Conservation (phyloP, 1,139 yeast species). For the Meyerozyma athensensis region DNA sequence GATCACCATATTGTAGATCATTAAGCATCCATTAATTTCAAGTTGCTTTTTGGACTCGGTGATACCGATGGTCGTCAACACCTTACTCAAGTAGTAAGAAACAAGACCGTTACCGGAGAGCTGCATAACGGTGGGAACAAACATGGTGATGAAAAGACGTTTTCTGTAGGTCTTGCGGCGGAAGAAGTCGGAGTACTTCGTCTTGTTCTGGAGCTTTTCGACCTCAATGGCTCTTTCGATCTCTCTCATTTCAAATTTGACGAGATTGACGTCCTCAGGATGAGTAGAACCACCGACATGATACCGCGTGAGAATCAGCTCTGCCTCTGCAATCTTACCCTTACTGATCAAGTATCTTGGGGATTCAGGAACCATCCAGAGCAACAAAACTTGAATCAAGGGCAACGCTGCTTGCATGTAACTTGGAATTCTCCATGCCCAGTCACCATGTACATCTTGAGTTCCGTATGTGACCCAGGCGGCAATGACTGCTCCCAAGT, state of each 20-base stretch:
- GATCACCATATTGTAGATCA: slow-evolving; percentile 37
- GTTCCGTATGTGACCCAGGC: slow-evolving; percentile 53
- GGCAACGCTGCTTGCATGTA: slow-evolving; percentile 40
- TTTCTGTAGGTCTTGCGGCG: slow-evolving; percentile 18
- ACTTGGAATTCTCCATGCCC: slow-evolving; percentile 45
- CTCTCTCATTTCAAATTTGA: slow-evolving; percentile 43
- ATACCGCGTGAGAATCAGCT: slow-evolving; percentile 27
- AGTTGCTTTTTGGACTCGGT: slow-evolving; percentile 35
- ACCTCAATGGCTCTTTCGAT: slow-evolving; percentile 36
- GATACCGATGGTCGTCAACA: slow-evolving; percentile 12
- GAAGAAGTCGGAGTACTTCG: slow-evolving; percentile 32
- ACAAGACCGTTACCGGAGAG: slow-evolving; percentile 14
- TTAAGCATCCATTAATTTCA: slow-evolving; percentile 42
- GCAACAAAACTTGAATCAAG: slow-evolving; percentile 18
- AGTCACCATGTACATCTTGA: slow-evolving; percentile 12
- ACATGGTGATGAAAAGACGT: slow-evolving; percentile 9
- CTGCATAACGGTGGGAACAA: slow-evolving; percentile 11
- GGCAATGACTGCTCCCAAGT: slow-evolving; percentile 38
- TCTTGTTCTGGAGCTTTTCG: slow-evolving; percentile 23
- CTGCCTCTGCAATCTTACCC: slow-evolving; percentile 35
- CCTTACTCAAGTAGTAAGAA: slow-evolving; percentile 12
- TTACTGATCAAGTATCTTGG: slow-evolving; percentile 40
- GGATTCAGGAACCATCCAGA: slow-evolving; percentile 42
- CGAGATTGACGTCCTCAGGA: slow-evolving; percentile 27
- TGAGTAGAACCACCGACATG: slow-evolving; percentile 36